A percentile compares a stretch with the other conserved stretches of the same genome.
Conservation (phyloP, 148 eudicot genomes). For the Dysphania ambrosioides region DNA sequence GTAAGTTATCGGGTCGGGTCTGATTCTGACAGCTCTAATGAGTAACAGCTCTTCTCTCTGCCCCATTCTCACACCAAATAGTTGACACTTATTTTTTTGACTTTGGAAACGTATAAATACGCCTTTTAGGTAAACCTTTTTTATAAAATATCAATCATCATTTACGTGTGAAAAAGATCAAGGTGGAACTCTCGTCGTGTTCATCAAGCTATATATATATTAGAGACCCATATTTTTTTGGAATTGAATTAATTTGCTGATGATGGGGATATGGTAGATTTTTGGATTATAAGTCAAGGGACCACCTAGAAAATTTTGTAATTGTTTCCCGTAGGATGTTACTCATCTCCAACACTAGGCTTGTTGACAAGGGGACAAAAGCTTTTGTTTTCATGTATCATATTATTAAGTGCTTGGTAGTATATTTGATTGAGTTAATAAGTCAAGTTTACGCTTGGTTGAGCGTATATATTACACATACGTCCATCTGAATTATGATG, state of each 20-base stretch:
- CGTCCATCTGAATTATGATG: constrained; percentile 14
- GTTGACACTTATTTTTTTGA: not conserved
- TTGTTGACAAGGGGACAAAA: constrained; percentile 23
- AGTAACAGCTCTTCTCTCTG: too few species aligned
- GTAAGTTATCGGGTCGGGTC: too few species aligned
- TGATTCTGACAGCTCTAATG: too few species aligned
- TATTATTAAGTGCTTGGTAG: constrained; percentile 16
- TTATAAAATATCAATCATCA: constrained; percentile 3
- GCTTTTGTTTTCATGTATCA: not conserved
- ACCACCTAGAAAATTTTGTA: constrained; percentile 21
- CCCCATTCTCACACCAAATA: constrained; percentile 9
- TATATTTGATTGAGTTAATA: not conserved
- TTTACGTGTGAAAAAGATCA: not conserved
- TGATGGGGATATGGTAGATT: not conserved
- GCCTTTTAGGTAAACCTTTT: constrained; percentile 5
- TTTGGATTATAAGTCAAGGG: constrained; percentile 1
- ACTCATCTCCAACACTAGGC: constrained; percentile 26
- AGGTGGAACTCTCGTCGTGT: not conserved
- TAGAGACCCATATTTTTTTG: constrained; percentile 1
- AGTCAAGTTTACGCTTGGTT: not conserved
- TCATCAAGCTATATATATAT: constrained; percentile 6
- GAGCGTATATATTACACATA: not conserved
- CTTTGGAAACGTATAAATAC: not conserved
- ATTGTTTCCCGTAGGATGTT: constrained; percentile 12
- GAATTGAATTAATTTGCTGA: not conserved